Evolutionary conservation across 371 early-diverging fungal genomes (phyloP).

Genomic region (Coemansia sp.): DNA sequence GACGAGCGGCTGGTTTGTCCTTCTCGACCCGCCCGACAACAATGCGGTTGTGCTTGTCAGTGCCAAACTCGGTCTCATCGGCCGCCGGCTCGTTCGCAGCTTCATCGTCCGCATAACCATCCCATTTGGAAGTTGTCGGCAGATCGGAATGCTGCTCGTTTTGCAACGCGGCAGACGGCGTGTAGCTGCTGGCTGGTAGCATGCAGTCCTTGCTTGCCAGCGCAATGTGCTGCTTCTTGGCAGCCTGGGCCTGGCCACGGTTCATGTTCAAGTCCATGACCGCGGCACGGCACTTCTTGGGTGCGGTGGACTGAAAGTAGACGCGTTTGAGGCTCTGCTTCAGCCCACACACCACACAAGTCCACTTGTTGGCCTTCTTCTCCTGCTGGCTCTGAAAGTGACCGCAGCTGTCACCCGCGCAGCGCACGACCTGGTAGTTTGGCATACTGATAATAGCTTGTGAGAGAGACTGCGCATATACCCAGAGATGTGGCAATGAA

Average conservation of each 20-base stretch:
- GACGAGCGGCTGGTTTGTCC: background rate
- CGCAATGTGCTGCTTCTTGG: constrained; percentile 1
- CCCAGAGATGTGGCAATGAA: too few species aligned
- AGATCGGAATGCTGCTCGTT: background rate
- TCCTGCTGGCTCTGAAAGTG: constrained; percentile 50
- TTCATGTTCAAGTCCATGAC: constrained; percentile 51
- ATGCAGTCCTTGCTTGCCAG: background rate
- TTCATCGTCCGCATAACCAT: constrained; percentile 7
- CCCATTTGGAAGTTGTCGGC: constrained; percentile 20
- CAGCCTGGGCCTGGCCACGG: constrained; percentile 13
- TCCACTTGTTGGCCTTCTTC: constrained; percentile 43
- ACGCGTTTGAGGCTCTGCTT: constrained; percentile 46
- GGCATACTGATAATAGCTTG: constrained; percentile 27
- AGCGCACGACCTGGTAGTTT: constrained; percentile 46
- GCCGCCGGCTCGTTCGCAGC: background rate
- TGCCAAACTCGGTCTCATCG: background rate
- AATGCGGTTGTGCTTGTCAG: constrained; percentile 17
- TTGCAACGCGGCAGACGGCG: too few species aligned
- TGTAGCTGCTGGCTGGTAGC: background rate
- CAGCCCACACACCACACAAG: constrained; percentile 46
- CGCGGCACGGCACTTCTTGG: constrained; percentile 42
- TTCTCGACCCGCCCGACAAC: constrained; percentile 10
- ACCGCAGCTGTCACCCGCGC: constrained; percentile 39
- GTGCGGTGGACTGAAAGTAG: constrained; percentile 31
- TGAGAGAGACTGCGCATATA: background rate